Evolutionary conservation across 306 rosid genomes (phyloP).

Genomic region (Cicer chorassanicum): DNA sequence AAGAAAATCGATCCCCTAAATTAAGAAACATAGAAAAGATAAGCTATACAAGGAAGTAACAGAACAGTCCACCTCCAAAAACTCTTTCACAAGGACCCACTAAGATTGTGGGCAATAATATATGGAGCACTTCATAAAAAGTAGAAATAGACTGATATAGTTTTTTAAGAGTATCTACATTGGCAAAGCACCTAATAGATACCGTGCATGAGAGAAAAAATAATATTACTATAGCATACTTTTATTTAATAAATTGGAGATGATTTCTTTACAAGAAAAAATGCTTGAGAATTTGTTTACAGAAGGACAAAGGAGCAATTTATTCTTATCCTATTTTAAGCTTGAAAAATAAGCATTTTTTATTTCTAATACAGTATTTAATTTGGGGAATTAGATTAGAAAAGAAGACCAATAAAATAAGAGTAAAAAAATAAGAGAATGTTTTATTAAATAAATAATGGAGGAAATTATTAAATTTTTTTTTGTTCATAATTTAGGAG

Average conservation of each 20-base stretch:
- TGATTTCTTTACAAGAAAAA: neutral
- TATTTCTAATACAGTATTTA: neutral
- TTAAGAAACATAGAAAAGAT: neutral
- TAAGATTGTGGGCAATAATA: slow-evolving; percentile 36
- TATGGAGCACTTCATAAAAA: slow-evolving; percentile 26
- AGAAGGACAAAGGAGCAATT: neutral
- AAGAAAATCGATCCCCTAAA: neutral
- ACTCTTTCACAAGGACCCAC: slow-evolving; percentile 22
- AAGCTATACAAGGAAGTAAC: slow-evolving; percentile 13
- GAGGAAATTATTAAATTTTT: neutral
- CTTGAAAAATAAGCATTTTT: neutral
- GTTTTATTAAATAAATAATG: neutral
- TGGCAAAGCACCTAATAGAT: neutral
- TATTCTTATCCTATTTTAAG: slow-evolving; percentile 16
- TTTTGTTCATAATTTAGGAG: neutral
- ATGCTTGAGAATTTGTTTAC: slow-evolving; percentile 16
- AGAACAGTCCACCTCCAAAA: slow-evolving; percentile 17
- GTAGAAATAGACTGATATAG: neutral
- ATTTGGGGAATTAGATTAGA: neutral
- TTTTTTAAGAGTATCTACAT: neutral
- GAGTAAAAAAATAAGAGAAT: neutral
- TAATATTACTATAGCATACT: neutral
- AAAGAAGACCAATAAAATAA: no score
- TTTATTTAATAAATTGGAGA: slow-evolving; percentile 8
- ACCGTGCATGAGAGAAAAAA: neutral